Percentiles rank a stretch among this genome's conserved stretches.
phyloP scores from a whole-genome alignment of 1,284 basidiomycete species.

The Leccinum subfulvum region DNA sequence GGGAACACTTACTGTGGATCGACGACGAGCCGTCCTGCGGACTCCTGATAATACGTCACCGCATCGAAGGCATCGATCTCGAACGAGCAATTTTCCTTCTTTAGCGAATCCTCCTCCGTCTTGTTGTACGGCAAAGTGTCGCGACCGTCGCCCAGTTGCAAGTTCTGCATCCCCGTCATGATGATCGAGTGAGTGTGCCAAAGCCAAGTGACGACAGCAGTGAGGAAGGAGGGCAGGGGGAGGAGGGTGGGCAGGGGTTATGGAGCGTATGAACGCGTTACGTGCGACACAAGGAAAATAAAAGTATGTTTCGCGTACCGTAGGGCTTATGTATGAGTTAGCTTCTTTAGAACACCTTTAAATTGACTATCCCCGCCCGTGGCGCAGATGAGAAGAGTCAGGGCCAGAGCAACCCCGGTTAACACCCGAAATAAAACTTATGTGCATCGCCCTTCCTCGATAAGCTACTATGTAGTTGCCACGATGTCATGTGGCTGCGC shows the following conservation, averaged over 20 bases:
- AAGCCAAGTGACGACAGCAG: not conserved
- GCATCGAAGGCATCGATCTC: constrained; percentile 38
- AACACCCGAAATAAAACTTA: not conserved
- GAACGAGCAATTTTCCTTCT: not conserved
- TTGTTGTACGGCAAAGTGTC: not conserved
- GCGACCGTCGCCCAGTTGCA: not conserved
- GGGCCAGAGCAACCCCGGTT: not conserved
- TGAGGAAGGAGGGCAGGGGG: not conserved
- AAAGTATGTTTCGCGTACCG: not conserved
- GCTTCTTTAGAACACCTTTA: not conserved
- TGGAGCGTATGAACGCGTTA: not conserved
- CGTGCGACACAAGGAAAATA: not conserved
- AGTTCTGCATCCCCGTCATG: not conserved
- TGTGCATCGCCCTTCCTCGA: not conserved
- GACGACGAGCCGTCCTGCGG: constrained; percentile 59
- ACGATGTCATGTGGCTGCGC: not conserved
- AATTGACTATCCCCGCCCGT: not conserved
- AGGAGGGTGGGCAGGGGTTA: not conserved
- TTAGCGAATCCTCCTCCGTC: not conserved
- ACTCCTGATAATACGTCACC: constrained; percentile 49
- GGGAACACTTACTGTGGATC: constrained; percentile 51
- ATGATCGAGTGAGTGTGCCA: not conserved
- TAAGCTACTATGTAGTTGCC: not conserved
- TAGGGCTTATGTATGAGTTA: not conserved
- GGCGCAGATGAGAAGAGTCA: not conserved